Base-by-base conservation (phyloP, 768 basidiomycete genomes). In the Suillus subalutaceus region DNA sequence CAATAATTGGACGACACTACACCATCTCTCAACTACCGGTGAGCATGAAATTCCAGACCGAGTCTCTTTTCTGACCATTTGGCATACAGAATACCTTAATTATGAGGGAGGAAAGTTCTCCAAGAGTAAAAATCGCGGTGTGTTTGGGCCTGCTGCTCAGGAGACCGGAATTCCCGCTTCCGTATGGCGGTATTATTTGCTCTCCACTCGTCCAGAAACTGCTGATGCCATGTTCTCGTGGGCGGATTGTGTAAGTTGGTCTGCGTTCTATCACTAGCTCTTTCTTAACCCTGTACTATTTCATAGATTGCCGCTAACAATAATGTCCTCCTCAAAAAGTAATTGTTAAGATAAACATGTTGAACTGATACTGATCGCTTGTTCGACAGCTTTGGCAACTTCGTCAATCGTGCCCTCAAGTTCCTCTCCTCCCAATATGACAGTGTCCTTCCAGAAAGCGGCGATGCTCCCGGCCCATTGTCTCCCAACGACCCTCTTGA, bases 21-120 rank as follows among this genome's bases (percentile, higher is more conserved):
- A 97, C 77, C 95, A 97, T 79, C 80, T 99, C 59, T 97, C 96
- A 4, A 95, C 95, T 1, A 99, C 97, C 43, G 96, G 96, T 95
- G 65, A 67, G 85, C 70, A 26, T 41, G 20, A n/a, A 20, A 38
- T 58, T 20, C 64, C 15, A n/a, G 44, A 2, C n/a, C 6, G 20
- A 40, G 30, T n/a, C 64, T 37, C 37, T 10, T 46, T 18, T n/a
- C 58, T 65, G 44, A 65, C 53, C 23, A 23, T 58, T 35, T 13
- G 8, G 46, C 40, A 10, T 64, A 40, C 71, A 97, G 97, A 99
- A 77, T 98, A 96, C 76, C 82, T 99, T 70, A 98, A 99, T 73
- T 99, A 99, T 77, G 97, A 99, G 76, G 94, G 95, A 35, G 96
- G 96, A 46, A 99, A 99, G 76, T 99, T 99, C 84, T 97, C 96